Evolutionary conservation across 2,329 filamentous ascomycete genomes (phyloP).

Genomic region (Venturiaceae sp.): DNA sequence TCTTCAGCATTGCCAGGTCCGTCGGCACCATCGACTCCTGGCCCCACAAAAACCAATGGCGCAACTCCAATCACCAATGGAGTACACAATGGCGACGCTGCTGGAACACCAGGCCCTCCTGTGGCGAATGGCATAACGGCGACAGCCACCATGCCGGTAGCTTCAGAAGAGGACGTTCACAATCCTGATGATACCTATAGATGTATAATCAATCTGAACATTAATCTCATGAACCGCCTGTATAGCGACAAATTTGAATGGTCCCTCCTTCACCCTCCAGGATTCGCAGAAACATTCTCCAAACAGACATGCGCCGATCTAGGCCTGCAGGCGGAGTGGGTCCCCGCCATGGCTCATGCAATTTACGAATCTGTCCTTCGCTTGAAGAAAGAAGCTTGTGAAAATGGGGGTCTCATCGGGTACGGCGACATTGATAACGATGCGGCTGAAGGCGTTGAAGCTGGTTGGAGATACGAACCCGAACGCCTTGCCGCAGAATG

Average conservation of each 20-base stretch:
- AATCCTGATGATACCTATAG: slow-evolving; percentile 93
- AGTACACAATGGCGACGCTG: not conserved
- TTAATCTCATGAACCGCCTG: slow-evolving; percentile 82
- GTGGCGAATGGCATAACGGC: slow-evolving; percentile 15
- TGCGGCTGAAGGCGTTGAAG: slow-evolving; percentile 69
- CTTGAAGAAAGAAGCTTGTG: slow-evolving; percentile 92
- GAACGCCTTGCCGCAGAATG: slow-evolving; percentile 62
- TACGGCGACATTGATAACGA: slow-evolving; percentile 79
- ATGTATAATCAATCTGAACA: slow-evolving; percentile 81
- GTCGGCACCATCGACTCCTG: slow-evolving; percentile 4
- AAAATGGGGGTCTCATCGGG: slow-evolving; percentile 76
- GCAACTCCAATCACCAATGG: slow-evolving; percentile 22
- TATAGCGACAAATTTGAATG: slow-evolving; percentile 98
- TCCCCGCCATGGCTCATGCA: slow-evolving; percentile 86
- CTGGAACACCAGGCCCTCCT: not conserved
- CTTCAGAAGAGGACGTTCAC: slow-evolving; percentile 57
- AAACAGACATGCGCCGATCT: slow-evolving; percentile 88
- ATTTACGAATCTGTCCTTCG: slow-evolving; percentile 93
- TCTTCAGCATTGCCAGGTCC: not conserved
- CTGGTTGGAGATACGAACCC: slow-evolving; percentile 92
- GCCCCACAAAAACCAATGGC: not conserved
- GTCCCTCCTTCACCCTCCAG: slow-evolving; percentile 86
- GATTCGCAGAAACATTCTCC: slow-evolving; percentile 85
- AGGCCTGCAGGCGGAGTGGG: slow-evolving; percentile 84
- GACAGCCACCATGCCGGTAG: slow-evolving; percentile 54